A percentile compares a stretch with the other conserved stretches of the same genome.
Conservation (phyloP, 331 rosid genomes). For the Malus hybrid region DNA sequence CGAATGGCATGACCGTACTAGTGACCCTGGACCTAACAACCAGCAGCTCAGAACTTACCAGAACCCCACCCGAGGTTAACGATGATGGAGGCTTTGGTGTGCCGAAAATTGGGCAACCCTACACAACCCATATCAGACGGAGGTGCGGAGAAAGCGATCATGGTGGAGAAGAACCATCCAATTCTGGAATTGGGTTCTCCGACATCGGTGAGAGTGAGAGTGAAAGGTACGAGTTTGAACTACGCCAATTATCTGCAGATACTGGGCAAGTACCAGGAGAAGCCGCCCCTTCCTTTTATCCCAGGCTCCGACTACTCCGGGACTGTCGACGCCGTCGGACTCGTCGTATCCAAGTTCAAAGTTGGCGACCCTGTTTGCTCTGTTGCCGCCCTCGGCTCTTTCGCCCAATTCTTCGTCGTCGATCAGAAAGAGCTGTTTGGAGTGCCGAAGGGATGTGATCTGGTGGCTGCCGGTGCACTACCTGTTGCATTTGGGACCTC, state of each 20-base stretch:
- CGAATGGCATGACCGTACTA: slow-evolving; percentile 87
- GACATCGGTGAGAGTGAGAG: slow-evolving; percentile 62
- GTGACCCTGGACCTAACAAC: slow-evolving; percentile 74
- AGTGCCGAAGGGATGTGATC: slow-evolving; percentile 82
- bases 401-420: slow-evolving; percentile 65
- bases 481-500: slow-evolving; percentile 92
- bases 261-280: slow-evolving; percentile 75
- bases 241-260: slow-evolving; percentile 83
- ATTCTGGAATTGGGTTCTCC: slow-evolving; percentile 60
- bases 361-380: slow-evolving; percentile 79
- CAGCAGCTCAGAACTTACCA: slow-evolving; percentile 76
- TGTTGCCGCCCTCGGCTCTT: slow-evolving; percentile 57
- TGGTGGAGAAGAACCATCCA: slow-evolving; percentile 39
- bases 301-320: slow-evolving; percentile 91
- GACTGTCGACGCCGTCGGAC: slow-evolving; percentile 67
- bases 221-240: slow-evolving; percentile 92
- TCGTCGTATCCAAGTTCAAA: slow-evolving; percentile 48
- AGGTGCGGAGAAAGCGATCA: slow-evolving; percentile 16
- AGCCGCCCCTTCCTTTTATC: slow-evolving; percentile 60
- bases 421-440: slow-evolving; percentile 52
- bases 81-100: slow-evolving; percentile 74
- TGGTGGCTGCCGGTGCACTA: slow-evolving; percentile 81
- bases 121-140: slow-evolving; percentile 13
- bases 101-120: slow-evolving; percentile 86
- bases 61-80: background rate